A percentile compares a stretch with the other conserved stretches of the same genome.
Evolutionary conservation across 306 rosid species (phyloP).

Genomic region (Gleditsia sinensis): DNA sequence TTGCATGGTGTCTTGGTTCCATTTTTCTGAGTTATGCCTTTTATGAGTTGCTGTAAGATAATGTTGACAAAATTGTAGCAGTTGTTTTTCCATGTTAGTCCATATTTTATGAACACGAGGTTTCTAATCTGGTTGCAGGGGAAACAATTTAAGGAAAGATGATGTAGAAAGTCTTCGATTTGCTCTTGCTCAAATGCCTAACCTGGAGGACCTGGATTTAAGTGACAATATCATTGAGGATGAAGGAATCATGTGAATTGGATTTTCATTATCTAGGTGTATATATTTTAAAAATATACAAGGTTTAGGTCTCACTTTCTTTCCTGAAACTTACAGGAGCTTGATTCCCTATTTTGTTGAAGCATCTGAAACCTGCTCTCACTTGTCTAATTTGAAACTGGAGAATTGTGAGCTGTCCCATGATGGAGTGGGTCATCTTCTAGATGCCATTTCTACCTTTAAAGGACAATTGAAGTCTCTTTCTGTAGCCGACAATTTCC

Average conservation of each 20-base stretch:
- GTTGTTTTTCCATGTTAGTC: constrained; percentile 18
- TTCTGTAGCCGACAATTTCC: constrained; percentile 81
- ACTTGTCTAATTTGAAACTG: constrained; percentile 57
- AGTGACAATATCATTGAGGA: constrained; percentile 81
- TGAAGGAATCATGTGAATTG: constrained; percentile 75
- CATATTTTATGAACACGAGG: constrained; percentile 15
- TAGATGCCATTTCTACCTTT: constrained; percentile 56
- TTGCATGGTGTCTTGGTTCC: constrained; percentile 10
- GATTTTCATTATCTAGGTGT: constrained; percentile 29
- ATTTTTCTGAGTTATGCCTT: neutral
- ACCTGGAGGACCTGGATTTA: constrained; percentile 87
- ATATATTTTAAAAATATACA: constrained; percentile 19
- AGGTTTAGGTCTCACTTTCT: constrained; percentile 37
- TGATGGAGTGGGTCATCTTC: constrained; percentile 61
- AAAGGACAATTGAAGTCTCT: constrained; percentile 70
- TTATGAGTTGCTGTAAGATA: constrained; percentile 24
- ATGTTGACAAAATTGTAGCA: constrained; percentile 16
- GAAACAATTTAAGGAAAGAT: constrained; percentile 59
- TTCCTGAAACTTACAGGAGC: constrained; percentile 56
- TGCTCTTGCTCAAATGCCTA: constrained; percentile 67
- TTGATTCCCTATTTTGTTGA: constrained; percentile 64
- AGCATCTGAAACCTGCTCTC: constrained; percentile 53
- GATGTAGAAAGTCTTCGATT: constrained; percentile 64
- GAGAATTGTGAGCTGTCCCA: constrained; percentile 73
- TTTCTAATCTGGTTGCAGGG: constrained; percentile 59